Evolutionary conservation across 345 rosid species (phyloP).

Genomic region (Eucalyptus caleyi): DNA sequence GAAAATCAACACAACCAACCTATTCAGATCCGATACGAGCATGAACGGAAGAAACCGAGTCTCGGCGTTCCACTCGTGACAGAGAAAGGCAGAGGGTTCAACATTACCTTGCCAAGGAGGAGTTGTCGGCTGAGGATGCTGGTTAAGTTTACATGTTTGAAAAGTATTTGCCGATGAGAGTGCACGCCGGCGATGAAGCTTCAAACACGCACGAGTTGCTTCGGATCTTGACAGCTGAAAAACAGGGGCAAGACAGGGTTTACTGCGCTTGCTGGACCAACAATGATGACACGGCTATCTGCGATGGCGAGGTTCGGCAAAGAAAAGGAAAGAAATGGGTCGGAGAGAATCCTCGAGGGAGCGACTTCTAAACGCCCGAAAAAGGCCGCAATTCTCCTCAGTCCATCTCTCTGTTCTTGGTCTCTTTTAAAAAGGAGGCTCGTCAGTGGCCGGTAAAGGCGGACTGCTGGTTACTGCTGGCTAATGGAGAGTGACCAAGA

Average conservation of each 20-base stretch:
- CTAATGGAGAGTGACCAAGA: neutral
- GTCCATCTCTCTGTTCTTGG: neutral
- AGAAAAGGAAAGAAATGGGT: neutral
- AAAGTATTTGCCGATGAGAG: neutral
- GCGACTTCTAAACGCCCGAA: neutral
- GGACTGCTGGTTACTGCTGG: neutral
- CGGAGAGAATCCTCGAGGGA: neutral
- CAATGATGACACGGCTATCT: too few relatives aligned
- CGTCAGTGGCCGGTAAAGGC: neutral
- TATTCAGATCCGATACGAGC: neutral
- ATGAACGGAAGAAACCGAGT: neutral
- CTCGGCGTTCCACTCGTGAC: neutral
- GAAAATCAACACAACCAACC: neutral
- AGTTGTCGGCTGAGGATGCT: neutral
- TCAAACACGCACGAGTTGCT: too few relatives aligned
- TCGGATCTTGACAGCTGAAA: too few relatives aligned
- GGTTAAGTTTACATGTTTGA: neutral
- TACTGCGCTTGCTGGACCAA: too few relatives aligned
- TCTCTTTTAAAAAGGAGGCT: neutral
- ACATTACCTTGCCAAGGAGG: neutral
- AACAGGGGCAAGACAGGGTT: too few relatives aligned
- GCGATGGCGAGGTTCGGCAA: neutral
- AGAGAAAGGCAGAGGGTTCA: neutral
- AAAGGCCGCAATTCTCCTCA: neutral
- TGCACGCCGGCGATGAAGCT: too few relatives aligned